Percentiles rank a stretch among this genome's conserved stretches.
Evolutionary conservation across 2,329 filamentous ascomycete genomes (phyloP).

Genomic region (Aspergillus japonicus): DNA sequence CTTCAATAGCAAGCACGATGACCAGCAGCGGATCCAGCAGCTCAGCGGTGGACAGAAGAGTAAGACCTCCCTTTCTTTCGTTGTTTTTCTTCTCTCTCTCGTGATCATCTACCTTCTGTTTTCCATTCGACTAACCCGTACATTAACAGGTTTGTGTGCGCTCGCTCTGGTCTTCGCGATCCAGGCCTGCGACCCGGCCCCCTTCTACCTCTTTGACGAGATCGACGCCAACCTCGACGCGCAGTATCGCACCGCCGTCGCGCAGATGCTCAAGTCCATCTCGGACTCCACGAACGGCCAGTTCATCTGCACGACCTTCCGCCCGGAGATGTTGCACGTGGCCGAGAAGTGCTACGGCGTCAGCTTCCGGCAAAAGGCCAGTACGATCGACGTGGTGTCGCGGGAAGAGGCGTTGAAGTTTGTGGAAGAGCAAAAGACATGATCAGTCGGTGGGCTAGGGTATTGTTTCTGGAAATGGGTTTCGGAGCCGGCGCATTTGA

Average conservation of each 20-base stretch:
- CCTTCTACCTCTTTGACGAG: constrained; percentile 99
- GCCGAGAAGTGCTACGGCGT: constrained; percentile 98
- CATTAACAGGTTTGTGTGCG: constrained; percentile 73
- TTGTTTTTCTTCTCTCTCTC: too few species aligned
- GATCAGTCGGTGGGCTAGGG: constrained; percentile 9
- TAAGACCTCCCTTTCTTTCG: constrained; percentile 47
- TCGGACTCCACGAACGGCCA: constrained; percentile 63
- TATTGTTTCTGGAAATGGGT: constrained; percentile 12
- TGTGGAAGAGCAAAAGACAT: constrained; percentile 75
- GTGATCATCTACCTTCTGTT: not conserved
- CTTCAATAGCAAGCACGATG: constrained; percentile 97
- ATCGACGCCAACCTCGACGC: constrained; percentile 98
- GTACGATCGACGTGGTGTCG: constrained; percentile 85
- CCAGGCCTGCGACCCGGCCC: constrained; percentile 92
- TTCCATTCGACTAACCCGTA: constrained; percentile 15
- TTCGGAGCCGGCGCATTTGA: constrained; percentile 13
- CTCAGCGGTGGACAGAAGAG: constrained; percentile 97
- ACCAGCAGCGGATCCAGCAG: constrained; percentile 97
- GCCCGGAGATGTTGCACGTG: constrained; percentile 91
- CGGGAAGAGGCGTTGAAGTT: constrained; percentile 88
- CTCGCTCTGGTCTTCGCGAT: constrained; percentile 99
- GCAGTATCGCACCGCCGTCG: constrained; percentile 95
- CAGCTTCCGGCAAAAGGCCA: constrained; percentile 86
- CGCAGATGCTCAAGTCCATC: constrained; percentile 78
- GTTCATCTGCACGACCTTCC: constrained; percentile 98